Evolutionary conservation across 345 rosid species (phyloP).

Genomic region (Citrus maxima): DNA sequence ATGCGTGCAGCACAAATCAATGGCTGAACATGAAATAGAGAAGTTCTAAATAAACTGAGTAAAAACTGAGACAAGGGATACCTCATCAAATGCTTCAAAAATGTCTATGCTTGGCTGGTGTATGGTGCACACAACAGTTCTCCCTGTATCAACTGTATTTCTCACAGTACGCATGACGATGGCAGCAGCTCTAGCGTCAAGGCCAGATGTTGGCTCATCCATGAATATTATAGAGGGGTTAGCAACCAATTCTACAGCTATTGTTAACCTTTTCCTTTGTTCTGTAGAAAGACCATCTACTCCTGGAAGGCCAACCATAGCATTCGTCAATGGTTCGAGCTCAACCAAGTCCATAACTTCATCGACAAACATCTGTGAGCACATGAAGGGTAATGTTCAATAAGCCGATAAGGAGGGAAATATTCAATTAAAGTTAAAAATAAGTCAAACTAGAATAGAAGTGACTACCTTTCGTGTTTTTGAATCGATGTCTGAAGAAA

Average conservation of each 20-base stretch:
- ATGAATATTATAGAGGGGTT: constrained; percentile 58
- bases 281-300: background rate
- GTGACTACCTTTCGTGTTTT: constrained; percentile 24
- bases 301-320: background rate
- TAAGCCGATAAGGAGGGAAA: background rate
- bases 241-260: background rate
- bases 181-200: constrained; percentile 95
- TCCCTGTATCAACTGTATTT: constrained; percentile 89
- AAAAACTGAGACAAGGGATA: constrained; percentile 14
- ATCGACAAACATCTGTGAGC: background rate
- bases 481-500: constrained; percentile 33
- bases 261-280: background rate
- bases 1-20: background rate
- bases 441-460: background rate
- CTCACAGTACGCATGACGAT: constrained; percentile 95
- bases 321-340: background rate
- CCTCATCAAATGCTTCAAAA: constrained; percentile 93
- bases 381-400: background rate
- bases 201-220: constrained; percentile 97
- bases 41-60: no score
- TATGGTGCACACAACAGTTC: constrained; percentile 94
- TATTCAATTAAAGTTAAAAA: background rate
- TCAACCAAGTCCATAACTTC: background rate
- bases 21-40: background rate
- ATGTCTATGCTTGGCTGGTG: constrained; percentile 96